Conservation (phyloP, 768 basidiomycete genomes). For the Suillus lakei region DNA sequence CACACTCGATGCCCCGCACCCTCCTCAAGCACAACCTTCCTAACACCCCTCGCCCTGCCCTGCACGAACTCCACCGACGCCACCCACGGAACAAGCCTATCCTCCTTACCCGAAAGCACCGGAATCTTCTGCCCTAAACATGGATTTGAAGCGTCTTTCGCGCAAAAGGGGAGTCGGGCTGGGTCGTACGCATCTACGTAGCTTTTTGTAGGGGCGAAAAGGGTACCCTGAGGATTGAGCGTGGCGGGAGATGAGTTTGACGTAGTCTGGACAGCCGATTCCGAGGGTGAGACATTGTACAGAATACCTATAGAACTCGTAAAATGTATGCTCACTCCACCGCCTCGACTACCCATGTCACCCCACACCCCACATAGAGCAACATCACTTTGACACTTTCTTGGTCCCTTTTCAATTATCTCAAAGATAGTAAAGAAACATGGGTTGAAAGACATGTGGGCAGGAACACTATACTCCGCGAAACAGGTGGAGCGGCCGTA, state of each 20-base stretch:
- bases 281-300: constrained; percentile 50
- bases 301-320: too few species aligned
- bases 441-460: too few species aligned
- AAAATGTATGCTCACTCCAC: too few species aligned
- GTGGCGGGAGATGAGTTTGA: constrained; percentile 58
- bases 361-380: too few species aligned
- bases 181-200: constrained; percentile 55
- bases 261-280: constrained; percentile 75
- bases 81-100: constrained; percentile 71
- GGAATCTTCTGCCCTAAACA: constrained; percentile 77
- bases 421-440: too few species aligned
- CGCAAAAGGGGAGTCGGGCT: constrained; percentile 44
- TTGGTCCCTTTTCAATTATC: too few species aligned
- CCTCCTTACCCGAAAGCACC: constrained; percentile 68
- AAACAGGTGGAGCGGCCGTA: too few species aligned
- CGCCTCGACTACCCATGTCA: too few species aligned
- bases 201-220: constrained; percentile 52
- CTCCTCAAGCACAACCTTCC: constrained; percentile 57
- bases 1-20: constrained; percentile 68
- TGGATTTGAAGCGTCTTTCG: constrained; percentile 50
- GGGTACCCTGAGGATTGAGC: constrained; percentile 49
- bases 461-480: too few species aligned
- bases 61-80: constrained; percentile 61
- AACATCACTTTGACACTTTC: too few species aligned
- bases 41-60: constrained; percentile 39